Percentiles rank a stretch among this genome's conserved stretches.
Evolutionary conservation across 1,284 basidiomycete genomes (phyloP).

Genomic region (Trichosporon ovoides): DNA sequence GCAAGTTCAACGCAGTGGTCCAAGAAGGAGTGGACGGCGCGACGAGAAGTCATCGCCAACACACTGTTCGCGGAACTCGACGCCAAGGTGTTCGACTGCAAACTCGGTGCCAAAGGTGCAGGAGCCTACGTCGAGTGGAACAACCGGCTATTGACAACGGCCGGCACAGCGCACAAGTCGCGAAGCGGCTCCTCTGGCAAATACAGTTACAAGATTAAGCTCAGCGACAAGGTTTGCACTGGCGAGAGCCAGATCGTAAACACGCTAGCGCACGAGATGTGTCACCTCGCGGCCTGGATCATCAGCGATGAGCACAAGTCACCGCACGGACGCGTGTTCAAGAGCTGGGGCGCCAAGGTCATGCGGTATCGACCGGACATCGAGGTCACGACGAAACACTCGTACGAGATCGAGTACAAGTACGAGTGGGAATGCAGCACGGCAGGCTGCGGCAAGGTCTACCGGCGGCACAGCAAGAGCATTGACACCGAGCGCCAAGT

Average conservation of each 20-base stretch:
- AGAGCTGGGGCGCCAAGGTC: slow-evolving; percentile 43
- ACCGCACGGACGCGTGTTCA: slow-evolving; percentile 45
- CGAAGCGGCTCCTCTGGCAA: slow-evolving; percentile 5
- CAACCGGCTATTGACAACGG: slow-evolving; percentile 41
- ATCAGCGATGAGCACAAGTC: slow-evolving; percentile 43
- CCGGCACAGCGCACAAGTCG: slow-evolving; percentile 35
- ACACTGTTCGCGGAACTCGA: slow-evolving; percentile 42
- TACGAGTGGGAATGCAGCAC: slow-evolving; percentile 44
- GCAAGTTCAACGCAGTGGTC: neutral
- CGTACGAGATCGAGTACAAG: slow-evolving; percentile 46
- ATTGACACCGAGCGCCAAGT: slow-evolving; percentile 38
- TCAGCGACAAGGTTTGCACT: slow-evolving; percentile 38
- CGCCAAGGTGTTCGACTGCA: slow-evolving; percentile 34
- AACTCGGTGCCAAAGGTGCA: slow-evolving; percentile 27
- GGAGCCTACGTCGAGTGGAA: slow-evolving; percentile 39
- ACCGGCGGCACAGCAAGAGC: slow-evolving; percentile 42
- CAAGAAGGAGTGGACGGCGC: slow-evolving; percentile 28
- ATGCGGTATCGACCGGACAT: slow-evolving; percentile 41
- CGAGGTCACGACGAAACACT: slow-evolving; percentile 45
- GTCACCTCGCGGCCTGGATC: slow-evolving; percentile 45
- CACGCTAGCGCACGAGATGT: slow-evolving; percentile 49
- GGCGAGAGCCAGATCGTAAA: slow-evolving; percentile 37
- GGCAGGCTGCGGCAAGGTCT: slow-evolving; percentile 33
- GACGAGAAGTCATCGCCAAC: slow-evolving; percentile 31
- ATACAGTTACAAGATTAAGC: slow-evolving; percentile 24